Evolutionary conservation across 2,329 filamentous ascomycete genomes (phyloP).

Genomic region (Emydomyces testavorans): DNA sequence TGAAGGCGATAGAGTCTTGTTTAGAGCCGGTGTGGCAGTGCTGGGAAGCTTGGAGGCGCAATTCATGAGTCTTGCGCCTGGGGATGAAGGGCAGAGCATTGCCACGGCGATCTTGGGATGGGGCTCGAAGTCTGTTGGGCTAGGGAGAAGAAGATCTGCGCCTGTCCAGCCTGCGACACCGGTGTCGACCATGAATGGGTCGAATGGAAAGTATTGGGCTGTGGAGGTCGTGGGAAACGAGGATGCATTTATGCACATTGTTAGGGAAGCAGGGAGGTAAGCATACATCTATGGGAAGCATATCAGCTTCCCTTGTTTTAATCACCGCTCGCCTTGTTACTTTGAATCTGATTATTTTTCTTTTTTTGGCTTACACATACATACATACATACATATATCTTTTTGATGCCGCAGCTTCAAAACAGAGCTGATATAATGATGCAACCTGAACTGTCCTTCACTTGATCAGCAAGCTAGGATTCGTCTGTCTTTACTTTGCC

Average conservation of each 20-base stretch:
- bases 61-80: constrained; percentile 30
- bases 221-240: constrained; percentile 20
- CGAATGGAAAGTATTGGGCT: constrained; percentile 20
- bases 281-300: background rate
- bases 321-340: background rate
- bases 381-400: background rate
- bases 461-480: background rate
- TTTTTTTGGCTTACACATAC: no score
- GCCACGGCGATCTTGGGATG: constrained; percentile 22
- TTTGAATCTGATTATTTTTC: background rate
- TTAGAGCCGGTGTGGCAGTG: constrained; percentile 36
- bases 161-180: background rate
- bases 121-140: constrained; percentile 18
- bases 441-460: background rate
- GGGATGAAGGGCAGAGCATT: constrained; percentile 24
- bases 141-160: background rate
- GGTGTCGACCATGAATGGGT: background rate
- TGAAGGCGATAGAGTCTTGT: constrained; percentile 45
- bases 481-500: background rate
- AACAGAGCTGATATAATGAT: background rate
- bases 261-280: constrained; percentile 21
- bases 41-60: constrained; percentile 36
- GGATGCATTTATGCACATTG: constrained; percentile 24
- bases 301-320: background rate
- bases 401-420: background rate